Evolutionary conservation across 176 grass and related monocot species (phyloP).

Genomic region (Stipa capillata): DNA sequence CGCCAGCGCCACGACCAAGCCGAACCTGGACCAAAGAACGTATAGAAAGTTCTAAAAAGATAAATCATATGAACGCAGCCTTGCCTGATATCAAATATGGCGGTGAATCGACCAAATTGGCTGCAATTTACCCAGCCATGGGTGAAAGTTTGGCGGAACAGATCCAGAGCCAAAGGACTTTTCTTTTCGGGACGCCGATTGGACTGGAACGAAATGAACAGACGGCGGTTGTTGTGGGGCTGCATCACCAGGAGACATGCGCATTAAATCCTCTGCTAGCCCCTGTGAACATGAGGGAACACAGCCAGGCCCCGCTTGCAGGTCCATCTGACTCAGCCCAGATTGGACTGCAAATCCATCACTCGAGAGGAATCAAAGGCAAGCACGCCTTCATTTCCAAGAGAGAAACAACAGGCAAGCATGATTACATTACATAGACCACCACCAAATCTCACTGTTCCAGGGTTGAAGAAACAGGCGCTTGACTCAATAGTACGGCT

Average conservation of each 20-base stretch:
- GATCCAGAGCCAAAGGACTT: not conserved
- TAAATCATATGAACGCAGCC: too few species aligned
- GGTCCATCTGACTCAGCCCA: conserved; percentile 40
- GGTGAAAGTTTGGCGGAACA: not conserved
- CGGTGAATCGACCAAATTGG: not conserved
- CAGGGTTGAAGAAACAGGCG: not conserved
- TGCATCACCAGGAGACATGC: conserved; percentile 22
- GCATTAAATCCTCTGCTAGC: conserved; percentile 20
- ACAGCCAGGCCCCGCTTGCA: conserved; percentile 6
- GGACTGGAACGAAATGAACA: not conserved
- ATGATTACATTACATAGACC: not conserved
- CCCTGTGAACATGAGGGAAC: conserved; percentile 16
- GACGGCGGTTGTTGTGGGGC: not conserved
- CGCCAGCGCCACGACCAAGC: not conserved
- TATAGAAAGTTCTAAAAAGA: too few species aligned
- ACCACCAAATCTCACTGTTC: not conserved
- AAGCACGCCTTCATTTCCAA: not conserved
- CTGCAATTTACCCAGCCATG: not conserved
- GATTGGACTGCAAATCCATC: conserved; percentile 20
- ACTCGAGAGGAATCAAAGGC: not conserved
- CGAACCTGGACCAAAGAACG: not conserved
- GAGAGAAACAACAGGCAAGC: not conserved
- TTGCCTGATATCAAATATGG: not conserved
- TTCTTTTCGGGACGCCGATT: not conserved
- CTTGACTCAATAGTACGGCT: not conserved